Evolutionary conservation across 352 stramenopile genomes (phyloP), one percentile per base, ranked within the genome.

Genomic region (Phytopythium sindhum): DNA sequence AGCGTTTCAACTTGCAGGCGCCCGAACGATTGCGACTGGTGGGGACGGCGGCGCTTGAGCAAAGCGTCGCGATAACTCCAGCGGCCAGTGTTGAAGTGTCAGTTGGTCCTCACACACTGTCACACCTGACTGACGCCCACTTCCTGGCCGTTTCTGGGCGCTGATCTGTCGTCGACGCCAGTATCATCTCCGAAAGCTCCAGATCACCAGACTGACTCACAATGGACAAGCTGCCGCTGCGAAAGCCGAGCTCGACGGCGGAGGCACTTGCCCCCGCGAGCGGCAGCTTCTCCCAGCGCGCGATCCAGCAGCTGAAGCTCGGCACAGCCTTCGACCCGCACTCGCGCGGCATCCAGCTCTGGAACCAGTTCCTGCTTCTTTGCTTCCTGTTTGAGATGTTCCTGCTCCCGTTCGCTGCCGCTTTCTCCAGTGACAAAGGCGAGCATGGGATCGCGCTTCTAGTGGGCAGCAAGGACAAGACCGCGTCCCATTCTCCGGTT

Each of bases 301-400:
- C 54, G 33, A 35, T 60, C 26, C 54, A 60, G 35, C 57, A 68
- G n/a, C 68, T 79, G 29, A 70, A 84, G 24, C 61, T 77, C 23
- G 74, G 71, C 66, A 82, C 74, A 21, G 74, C 78, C 0, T 77
- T 88, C 21, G 77, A 89, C 56, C 80, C 82, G 24, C 68, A 86
- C 54, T 82, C 79, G 14, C 57, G 33, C 0, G 58, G 70, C 44
- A 68, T 91, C 62, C 72, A 79, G 31, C 57, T 65, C 21, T 91
- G 82, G 82, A 57, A 84, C 51, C 67, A 84, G 17, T 5, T 75
- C 11, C 45, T 91, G 51, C 65, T 89, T 23, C 52, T 74, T 7
- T 77, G 63, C 37, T 45, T 89, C 31, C 45, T 87, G 14, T 84
- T 81, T 64, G 65, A 89, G 65, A 62, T 52, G 19, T 80, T 86